Percentiles rank a stretch among this genome's conserved stretches.
These are phyloP conservation scores for Xylaria nigripes DNA, from an alignment of 495 filamentous ascomycete genomes.

Conservation along the genomic window DNA sequence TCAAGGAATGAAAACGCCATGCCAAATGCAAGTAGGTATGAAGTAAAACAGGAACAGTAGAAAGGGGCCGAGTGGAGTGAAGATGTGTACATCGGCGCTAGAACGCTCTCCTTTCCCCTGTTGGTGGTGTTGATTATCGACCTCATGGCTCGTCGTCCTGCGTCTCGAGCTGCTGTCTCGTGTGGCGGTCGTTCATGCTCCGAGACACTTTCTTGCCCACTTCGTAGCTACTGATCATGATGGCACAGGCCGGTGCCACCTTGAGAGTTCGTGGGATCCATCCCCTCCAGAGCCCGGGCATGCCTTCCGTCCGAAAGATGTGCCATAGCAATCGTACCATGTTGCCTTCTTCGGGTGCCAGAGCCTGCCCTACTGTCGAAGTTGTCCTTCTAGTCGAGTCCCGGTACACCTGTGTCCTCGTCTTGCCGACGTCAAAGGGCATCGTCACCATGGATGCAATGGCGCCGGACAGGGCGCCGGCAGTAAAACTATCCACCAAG, in stretches of 20 bases:
- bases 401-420: conserved; percentile 73
- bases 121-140: not conserved
- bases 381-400: conserved; percentile 31
- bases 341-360: conserved; percentile 58
- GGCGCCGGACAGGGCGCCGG: conserved; percentile 73
- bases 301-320: conserved; percentile 79
- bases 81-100: not conserved
- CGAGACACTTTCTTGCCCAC: conserved; percentile 84
- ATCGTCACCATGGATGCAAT: conserved; percentile 85
- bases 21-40: conserved; percentile 9
- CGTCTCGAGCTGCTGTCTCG: conserved; percentile 12
- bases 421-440: conserved; percentile 97
- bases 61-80: conserved; percentile 8
- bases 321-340: conserved; percentile 78
- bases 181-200: conserved; percentile 61
- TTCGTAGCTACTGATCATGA: conserved; percentile 98
- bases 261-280: conserved; percentile 89
- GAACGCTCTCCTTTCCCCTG: not conserved
- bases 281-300: conserved; percentile 74
- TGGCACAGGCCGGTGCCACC: conserved; percentile 94
- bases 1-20: conserved; percentile 16
- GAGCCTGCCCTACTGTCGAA: conserved; percentile 20
- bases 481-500: conserved; percentile 81
- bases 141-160: conserved; percentile 8
- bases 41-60: conserved; percentile 3